Conservation (phyloP, 495 filamentous ascomycete species). For the Aspergillus egyptiacus region DNA sequence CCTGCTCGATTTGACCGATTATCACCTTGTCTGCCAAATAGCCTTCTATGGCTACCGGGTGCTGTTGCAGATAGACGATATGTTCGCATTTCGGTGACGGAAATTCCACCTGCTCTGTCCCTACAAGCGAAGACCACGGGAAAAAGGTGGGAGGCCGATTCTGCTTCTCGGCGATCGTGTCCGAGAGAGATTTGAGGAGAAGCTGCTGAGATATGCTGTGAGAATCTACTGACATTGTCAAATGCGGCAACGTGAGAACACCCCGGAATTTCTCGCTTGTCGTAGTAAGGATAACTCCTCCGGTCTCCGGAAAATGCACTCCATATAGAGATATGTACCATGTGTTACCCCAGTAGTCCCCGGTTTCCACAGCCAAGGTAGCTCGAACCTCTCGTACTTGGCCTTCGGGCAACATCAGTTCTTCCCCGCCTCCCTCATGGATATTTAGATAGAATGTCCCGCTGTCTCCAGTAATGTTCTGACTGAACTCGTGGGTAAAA, state of each 20-base stretch:
- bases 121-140: conserved; percentile 60
- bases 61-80: conserved; percentile 80
- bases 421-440: conserved; percentile 35
- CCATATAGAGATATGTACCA: conserved; percentile 74
- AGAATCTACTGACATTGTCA: conserved; percentile 58
- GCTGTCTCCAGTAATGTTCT: conserved; percentile 59
- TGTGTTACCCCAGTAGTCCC: conserved; percentile 57
- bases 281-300: conserved; percentile 72
- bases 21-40: conserved; percentile 29
- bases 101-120: conserved; percentile 51
- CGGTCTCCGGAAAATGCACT: conserved; percentile 72
- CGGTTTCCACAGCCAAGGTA: conserved; percentile 63
- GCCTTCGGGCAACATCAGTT: conserved; percentile 26
- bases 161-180: conserved; percentile 55
- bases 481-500: conserved; percentile 52
- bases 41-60: conserved; percentile 45
- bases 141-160: conserved; percentile 45
- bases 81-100: conserved; percentile 78
- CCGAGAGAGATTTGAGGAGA: conserved; percentile 63
- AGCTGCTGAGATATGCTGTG: conserved; percentile 62
- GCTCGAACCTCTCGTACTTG: conserved; percentile 56
- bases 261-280: conserved; percentile 90
- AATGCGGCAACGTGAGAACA: conserved; percentile 81
- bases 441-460: conserved; percentile 44
- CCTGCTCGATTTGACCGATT: conserved; percentile 69